phyloP scores from a whole-genome alignment of 805 yeast species.

The Metschnikowia sp. region DNA sequence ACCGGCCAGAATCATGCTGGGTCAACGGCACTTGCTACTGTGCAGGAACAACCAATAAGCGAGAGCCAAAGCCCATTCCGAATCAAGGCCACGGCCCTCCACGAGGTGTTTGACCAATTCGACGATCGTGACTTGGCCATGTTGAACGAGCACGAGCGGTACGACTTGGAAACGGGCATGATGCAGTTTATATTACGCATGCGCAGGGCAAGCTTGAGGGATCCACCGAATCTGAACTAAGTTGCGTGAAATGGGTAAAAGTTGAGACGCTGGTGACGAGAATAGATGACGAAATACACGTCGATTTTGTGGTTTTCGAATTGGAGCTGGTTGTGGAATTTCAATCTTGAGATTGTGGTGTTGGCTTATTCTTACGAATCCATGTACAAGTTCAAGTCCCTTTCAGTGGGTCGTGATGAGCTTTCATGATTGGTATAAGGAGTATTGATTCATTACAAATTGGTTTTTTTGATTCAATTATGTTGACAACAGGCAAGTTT shows the following conservation, averaged over 20 bases:
- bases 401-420: too few species aligned
- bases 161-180: constrained; percentile 31
- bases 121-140: constrained; percentile 14
- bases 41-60: background rate
- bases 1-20: background rate
- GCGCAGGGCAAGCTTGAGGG: constrained; percentile 14
- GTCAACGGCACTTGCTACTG: background rate
- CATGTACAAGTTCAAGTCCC: too few species aligned
- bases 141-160: constrained; percentile 18
- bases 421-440: too few species aligned
- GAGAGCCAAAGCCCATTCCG: background rate
- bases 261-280: background rate
- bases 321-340: too few species aligned
- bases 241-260: background rate
- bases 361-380: too few species aligned
- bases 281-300: background rate
- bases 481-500: too few species aligned
- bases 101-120: background rate
- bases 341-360: too few species aligned
- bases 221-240: too few species aligned
- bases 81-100: background rate
- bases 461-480: too few species aligned
- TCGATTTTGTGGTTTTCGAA: too few species aligned
- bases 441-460: too few species aligned
- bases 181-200: constrained; percentile 34